Percentiles rank a stretch among this genome's conserved stretches.
Conservation (phyloP, 2,329 filamentous ascomycete species). For the Tolypocladium nubicola region DNA sequence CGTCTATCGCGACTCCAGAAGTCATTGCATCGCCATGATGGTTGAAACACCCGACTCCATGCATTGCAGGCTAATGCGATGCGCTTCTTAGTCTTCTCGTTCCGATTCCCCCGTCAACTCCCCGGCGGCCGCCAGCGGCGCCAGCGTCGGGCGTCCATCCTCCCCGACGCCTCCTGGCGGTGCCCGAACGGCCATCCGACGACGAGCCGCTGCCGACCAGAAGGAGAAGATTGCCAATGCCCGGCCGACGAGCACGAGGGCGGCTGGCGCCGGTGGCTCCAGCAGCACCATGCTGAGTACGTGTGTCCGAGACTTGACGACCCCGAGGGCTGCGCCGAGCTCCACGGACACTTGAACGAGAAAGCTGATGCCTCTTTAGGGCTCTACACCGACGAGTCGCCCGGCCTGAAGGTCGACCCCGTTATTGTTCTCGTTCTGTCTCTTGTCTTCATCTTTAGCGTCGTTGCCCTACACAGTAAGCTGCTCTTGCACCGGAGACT, state of each 20-base stretch:
- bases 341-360: neutral
- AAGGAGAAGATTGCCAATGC: constrained; percentile 96
- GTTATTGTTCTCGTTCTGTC: constrained; percentile 94
- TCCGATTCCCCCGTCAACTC: constrained; percentile 48
- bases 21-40: neutral
- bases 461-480: constrained; percentile 94
- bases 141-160: constrained; percentile 64
- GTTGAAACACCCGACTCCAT: too few relatives aligned
- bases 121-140: constrained; percentile 51
- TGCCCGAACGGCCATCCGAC: constrained; percentile 87
- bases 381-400: constrained; percentile 97
- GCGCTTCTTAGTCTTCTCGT: constrained; percentile 39
- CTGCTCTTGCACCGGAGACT: neutral
- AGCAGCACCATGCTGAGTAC: constrained; percentile 97
- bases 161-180: constrained; percentile 88
- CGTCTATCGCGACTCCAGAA: neutral
- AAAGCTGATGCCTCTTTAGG: constrained; percentile 35
- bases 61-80: neutral
- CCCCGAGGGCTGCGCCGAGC: neutral
- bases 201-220: constrained; percentile 90
- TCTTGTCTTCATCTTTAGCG: constrained; percentile 97
- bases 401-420: constrained; percentile 93
- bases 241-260: constrained; percentile 81
- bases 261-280: constrained; percentile 89
- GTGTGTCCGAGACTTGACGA: constrained; percentile 21